Evolutionary conservation across 2,329 filamentous ascomycete species (phyloP).

Genomic region (Scedosporium apiospermum): DNA sequence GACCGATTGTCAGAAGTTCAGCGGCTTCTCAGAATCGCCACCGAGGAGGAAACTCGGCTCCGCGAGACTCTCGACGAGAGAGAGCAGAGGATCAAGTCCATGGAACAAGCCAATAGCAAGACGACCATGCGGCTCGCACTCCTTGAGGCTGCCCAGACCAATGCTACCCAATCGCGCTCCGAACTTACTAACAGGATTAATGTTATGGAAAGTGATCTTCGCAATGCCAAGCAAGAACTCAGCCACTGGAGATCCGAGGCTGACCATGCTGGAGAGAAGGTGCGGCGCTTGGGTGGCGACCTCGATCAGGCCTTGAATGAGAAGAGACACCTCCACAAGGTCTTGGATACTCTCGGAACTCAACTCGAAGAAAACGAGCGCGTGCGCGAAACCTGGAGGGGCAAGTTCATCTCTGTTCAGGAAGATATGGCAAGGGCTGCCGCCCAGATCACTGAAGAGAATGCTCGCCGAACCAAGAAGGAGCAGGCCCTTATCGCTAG

Average conservation of each 20-base stretch:
- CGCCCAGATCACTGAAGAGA: constrained; percentile 73
- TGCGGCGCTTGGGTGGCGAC: constrained; percentile 39
- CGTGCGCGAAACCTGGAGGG: constrained; percentile 73
- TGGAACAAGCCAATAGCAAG: constrained; percentile 48
- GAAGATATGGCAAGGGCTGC: constrained; percentile 76
- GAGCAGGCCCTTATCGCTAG: constrained; percentile 71
- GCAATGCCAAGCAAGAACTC: constrained; percentile 44
- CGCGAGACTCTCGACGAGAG: constrained; percentile 59
- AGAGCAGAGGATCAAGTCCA: constrained; percentile 52
- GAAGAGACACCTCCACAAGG: constrained; percentile 66
- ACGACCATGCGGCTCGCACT: constrained; percentile 53
- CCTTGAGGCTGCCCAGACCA: constrained; percentile 57
- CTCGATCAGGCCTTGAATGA: constrained; percentile 39
- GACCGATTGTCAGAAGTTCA: constrained; percentile 67
- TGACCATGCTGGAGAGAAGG: constrained; percentile 46
- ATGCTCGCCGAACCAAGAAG: constrained; percentile 66
- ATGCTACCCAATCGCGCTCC: constrained; percentile 40
- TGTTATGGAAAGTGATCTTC: constrained; percentile 43
- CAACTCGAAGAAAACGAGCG: constrained; percentile 82
- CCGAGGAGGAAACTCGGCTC: constrained; percentile 64
- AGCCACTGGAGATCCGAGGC: constrained; percentile 53
- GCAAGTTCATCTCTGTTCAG: constrained; percentile 77
- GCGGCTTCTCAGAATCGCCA: constrained; percentile 55
- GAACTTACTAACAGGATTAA: constrained; percentile 49
- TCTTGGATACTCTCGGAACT: constrained; percentile 61